Evolutionary conservation across 169 alveolate species (phyloP), one percentile per base, ranked within the genome.

Genomic region (Plasmodium ovale): DNA sequence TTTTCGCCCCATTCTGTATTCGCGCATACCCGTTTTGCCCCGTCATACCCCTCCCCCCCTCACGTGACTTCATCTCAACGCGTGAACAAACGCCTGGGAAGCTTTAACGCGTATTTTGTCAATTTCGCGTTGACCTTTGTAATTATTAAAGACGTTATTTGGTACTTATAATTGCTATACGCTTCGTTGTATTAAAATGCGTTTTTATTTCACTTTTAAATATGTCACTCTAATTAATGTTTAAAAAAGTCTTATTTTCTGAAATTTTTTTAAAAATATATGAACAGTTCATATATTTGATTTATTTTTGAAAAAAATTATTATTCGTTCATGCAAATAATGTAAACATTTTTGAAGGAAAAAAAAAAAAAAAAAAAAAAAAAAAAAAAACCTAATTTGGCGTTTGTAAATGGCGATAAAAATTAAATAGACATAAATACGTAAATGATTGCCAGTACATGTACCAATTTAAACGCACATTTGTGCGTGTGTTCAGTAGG

Each of bases 141-240:
- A 54, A n/a, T 54, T 54, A 16, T 54, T 25, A 59, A 59, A 59
- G 2, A 59, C n/a, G 16, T 44, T 51, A 68, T 68, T 68, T 39
- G 35, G 25, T 39, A 5, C 37, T 42, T 42, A 51, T 59, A 29
- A 67, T 39, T 16, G 33, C 6, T 3, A 27, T 19, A 12, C 62
- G 3, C 14, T 27, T 39, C 16, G 21, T 47, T 64, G 27, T 10
- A 10, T 51, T 6, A 51, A 51, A 21, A 3, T 14, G 3, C 21
- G 27, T 9, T 59, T 59, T 59, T 23, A 0, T 23, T 23, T 29
- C 29, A 6, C 27, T 69, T 69, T 68, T 35, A 9, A 21, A 42
- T 19, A n/a, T 69, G 23, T 69, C 25, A 21, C 33, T 69, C 47
- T 69, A 69, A 42, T 49, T 44, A 69, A 16, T 19, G 65, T 44